phyloP scores from a whole-genome alignment of 139 green algal species.

The Eudorina sp. region DNA sequence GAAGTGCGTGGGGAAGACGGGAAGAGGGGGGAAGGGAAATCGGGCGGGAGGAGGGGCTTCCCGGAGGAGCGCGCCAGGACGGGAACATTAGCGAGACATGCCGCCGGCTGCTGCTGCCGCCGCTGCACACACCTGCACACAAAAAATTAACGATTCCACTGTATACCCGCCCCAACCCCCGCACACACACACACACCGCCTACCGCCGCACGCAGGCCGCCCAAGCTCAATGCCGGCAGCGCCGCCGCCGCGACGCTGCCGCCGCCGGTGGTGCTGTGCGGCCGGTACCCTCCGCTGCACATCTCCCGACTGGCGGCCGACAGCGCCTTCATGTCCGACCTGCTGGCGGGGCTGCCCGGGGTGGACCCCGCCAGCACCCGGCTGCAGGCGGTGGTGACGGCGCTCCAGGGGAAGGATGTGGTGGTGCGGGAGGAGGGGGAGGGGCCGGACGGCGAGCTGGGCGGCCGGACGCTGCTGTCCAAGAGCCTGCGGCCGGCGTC shows the following conservation, averaged over 20 bases:
- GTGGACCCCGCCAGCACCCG: constrained; percentile 17
- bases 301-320: constrained; percentile 15
- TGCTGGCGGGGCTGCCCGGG: constrained; percentile 39
- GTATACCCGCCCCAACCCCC: too few relatives aligned
- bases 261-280: constrained; percentile 28
- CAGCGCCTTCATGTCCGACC: not conserved
- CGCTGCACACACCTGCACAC: too few relatives aligned
- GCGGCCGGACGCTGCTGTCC: not conserved
- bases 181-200: too few relatives aligned
- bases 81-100: too few relatives aligned
- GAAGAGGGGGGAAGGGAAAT: not conserved
- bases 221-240: not conserved
- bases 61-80: too few relatives aligned
- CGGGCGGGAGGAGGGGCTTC: not conserved
- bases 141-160: too few relatives aligned
- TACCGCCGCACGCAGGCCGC: not conserved
- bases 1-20: not conserved
- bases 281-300: constrained; percentile 39
- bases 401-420: constrained; percentile 40
- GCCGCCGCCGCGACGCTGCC: not conserved
- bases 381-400: constrained; percentile 42
- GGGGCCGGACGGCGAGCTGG: not conserved
- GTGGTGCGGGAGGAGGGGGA: not conserved
- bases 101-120: too few relatives aligned
- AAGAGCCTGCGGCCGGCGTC: not conserved